Evolutionary conservation across 495 filamentous ascomycete species (phyloP).

Genomic region (Emericellopsis terricola): DNA sequence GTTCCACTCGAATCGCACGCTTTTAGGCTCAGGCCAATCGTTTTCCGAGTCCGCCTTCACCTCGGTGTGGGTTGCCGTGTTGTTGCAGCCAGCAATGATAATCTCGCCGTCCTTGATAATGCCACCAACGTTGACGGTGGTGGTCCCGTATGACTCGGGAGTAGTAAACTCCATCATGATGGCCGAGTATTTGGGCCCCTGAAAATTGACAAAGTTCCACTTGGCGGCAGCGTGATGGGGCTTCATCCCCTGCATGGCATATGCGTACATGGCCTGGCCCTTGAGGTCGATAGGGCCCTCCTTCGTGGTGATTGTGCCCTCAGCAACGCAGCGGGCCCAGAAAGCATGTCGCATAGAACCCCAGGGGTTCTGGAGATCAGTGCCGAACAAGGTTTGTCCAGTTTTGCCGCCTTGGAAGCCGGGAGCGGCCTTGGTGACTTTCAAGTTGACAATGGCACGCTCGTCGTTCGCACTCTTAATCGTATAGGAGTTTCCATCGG

Average conservation of each 20-base stretch:
- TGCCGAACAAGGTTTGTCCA: slow-evolving; percentile 71
- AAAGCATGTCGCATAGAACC: slow-evolving; percentile 80
- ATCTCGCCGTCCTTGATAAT: slow-evolving; percentile 68
- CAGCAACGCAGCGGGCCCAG: slow-evolving; percentile 71
- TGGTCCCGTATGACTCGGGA: slow-evolving; percentile 83
- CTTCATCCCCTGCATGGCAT: slow-evolving; percentile 95
- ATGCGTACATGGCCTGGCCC: slow-evolving; percentile 57
- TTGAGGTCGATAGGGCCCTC: slow-evolving; percentile 67
- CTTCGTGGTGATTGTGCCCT: slow-evolving; percentile 72
- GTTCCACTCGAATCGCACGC: slow-evolving; percentile 58
- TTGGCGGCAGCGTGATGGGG: slow-evolving; percentile 87
- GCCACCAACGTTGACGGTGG: slow-evolving; percentile 68
- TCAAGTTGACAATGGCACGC: slow-evolving; percentile 64
- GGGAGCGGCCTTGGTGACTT: slow-evolving; percentile 52
- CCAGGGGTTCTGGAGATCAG: slow-evolving; percentile 72
- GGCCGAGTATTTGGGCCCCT: slow-evolving; percentile 69
- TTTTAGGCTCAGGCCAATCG: slow-evolving; percentile 76
- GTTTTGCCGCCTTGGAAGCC: slow-evolving; percentile 78
- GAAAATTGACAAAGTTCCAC: slow-evolving; percentile 91
- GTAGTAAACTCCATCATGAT: slow-evolving; percentile 94
- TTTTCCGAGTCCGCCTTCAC: slow-evolving; percentile 52
- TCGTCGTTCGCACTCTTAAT: slow-evolving; percentile 75
- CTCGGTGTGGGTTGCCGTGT: slow-evolving; percentile 44
- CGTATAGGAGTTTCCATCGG: slow-evolving; percentile 60
- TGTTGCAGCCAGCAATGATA: slow-evolving; percentile 47